Percentiles rank a stretch among this genome's conserved stretches.
phyloP scores from a whole-genome alignment of 495 filamentous ascomycete genomes.

The Xylaria longipes region DNA sequence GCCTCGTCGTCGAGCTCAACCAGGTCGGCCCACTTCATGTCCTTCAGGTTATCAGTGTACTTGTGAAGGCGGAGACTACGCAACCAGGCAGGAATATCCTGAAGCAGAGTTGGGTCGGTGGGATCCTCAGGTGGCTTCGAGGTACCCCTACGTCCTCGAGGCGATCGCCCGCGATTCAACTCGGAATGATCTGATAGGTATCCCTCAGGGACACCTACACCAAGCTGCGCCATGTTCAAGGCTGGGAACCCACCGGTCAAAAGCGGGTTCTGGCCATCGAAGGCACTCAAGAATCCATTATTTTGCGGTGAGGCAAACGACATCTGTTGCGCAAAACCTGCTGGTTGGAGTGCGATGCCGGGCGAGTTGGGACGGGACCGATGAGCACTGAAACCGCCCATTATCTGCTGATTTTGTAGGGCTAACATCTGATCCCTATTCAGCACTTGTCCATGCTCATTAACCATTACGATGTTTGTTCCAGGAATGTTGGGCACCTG shows the following conservation, averaged over 20 bases:
- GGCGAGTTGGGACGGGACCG: slow-evolving; percentile 94
- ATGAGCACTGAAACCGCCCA: slow-evolving; percentile 72
- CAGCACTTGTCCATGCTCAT: slow-evolving; percentile 87
- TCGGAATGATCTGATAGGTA: slow-evolving; percentile 96
- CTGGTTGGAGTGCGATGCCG: slow-evolving; percentile 80
- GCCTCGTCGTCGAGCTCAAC: slow-evolving; percentile 92
- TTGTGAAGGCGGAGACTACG: slow-evolving; percentile 95
- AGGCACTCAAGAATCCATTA: slow-evolving; percentile 92
- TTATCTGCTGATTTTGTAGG: slow-evolving; percentile 81
- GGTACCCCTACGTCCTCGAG: slow-evolving; percentile 89
- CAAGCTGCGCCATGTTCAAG: slow-evolving; percentile 78
- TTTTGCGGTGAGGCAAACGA: slow-evolving; percentile 89
- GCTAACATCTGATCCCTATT: slow-evolving; percentile 85
- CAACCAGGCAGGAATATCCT: slow-evolving; percentile 96
- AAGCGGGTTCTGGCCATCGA: slow-evolving; percentile 74
- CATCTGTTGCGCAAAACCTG: slow-evolving; percentile 65
- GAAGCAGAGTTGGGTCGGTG: slow-evolving; percentile 86
- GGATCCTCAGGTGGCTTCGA: slow-evolving; percentile 98
- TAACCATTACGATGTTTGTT: slow-evolving; percentile 82
- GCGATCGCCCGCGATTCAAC: slow-evolving; percentile 86
- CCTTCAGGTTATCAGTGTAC: slow-evolving; percentile 97
- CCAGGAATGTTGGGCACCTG: slow-evolving; percentile 60
- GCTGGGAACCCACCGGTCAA: slow-evolving; percentile 76
- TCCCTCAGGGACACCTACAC: slow-evolving; percentile 72
- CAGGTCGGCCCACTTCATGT: slow-evolving; percentile 94